phyloP scores from a whole-genome alignment of 257 asterid genomes.

The Apocynum venetum region DNA sequence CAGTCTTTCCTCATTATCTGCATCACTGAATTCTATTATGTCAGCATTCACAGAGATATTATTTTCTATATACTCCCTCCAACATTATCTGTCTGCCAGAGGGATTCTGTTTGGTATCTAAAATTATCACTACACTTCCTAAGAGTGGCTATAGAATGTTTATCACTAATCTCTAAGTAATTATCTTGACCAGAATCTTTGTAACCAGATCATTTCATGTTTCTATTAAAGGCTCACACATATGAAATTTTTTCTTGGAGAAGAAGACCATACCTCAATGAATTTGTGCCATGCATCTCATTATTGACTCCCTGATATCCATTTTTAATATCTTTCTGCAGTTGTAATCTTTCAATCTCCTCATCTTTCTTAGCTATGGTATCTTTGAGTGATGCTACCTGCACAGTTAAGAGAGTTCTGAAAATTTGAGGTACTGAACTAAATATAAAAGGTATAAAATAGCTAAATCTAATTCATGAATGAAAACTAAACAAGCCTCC shows the following conservation, averaged over 20 bases:
- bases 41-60: conserved; percentile 14
- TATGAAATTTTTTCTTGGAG: conserved; percentile 17
- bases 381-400: conserved; percentile 89
- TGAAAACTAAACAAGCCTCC: too few species aligned
- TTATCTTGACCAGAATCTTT: background rate
- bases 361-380: conserved; percentile 81
- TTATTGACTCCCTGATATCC: conserved; percentile 21
- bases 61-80: conserved; percentile 10
- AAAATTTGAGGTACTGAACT: too few species aligned
- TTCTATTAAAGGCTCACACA: conserved; percentile 16
- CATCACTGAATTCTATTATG: conserved; percentile 18
- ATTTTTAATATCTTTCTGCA: conserved; percentile 39
- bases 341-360: conserved; percentile 66
- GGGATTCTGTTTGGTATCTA: conserved; percentile 17
- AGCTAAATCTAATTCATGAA: too few species aligned
- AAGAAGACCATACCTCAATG: conserved; percentile 49
- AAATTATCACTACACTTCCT: conserved; percentile 19
- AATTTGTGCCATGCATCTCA: conserved; percentile 27
- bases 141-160: conserved; percentile 21
- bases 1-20: conserved; percentile 24
- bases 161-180: conserved; percentile 24
- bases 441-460: too few species aligned
- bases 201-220: conserved; percentile 20
- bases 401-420: background rate
- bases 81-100: conserved; percentile 10